phyloP scores from a whole-genome alignment of 306 rosid genomes.

The Citrullus amarus region DNA sequence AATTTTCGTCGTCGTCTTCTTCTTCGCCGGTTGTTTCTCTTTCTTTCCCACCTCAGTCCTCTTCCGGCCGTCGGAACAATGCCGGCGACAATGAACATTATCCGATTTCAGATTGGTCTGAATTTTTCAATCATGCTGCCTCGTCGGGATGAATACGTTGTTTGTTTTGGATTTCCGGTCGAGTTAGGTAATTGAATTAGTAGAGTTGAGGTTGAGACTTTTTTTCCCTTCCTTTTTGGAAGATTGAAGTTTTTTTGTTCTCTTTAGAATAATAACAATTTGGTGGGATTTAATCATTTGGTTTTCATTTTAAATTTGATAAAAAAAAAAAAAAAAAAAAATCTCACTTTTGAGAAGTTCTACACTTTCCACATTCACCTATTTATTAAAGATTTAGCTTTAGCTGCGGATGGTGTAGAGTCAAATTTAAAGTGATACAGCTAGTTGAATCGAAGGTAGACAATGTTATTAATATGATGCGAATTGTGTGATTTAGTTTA shows the following conservation, averaged over 20 bases:
- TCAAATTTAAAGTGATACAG: too few species aligned
- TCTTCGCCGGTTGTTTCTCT: not conserved
- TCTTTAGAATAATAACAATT: too few species aligned
- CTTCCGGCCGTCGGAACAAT: not conserved
- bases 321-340: too few species aligned
- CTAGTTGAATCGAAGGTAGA: too few species aligned
- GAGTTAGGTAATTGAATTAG: not conserved
- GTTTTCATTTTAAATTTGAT: too few species aligned
- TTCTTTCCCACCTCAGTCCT: not conserved
- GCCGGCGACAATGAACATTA: not conserved
- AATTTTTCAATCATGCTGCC: not conserved
- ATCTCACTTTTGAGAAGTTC: too few species aligned
- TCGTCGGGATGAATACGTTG: not conserved
- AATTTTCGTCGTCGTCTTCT: conserved; percentile 3
- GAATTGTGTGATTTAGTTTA: too few species aligned
- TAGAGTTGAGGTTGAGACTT: not conserved
- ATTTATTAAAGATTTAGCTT: too few species aligned
- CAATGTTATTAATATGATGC: too few species aligned
- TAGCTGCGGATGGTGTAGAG: too few species aligned
- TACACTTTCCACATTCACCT: too few species aligned
- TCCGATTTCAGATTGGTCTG: not conserved
- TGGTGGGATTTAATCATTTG: not conserved
- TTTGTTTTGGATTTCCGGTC: not conserved
- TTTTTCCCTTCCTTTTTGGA: not conserved
- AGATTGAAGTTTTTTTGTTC: not conserved